Conservation (phyloP, 2,329 filamentous ascomycete species). For the Colletotrichum spaethianum region DNA sequence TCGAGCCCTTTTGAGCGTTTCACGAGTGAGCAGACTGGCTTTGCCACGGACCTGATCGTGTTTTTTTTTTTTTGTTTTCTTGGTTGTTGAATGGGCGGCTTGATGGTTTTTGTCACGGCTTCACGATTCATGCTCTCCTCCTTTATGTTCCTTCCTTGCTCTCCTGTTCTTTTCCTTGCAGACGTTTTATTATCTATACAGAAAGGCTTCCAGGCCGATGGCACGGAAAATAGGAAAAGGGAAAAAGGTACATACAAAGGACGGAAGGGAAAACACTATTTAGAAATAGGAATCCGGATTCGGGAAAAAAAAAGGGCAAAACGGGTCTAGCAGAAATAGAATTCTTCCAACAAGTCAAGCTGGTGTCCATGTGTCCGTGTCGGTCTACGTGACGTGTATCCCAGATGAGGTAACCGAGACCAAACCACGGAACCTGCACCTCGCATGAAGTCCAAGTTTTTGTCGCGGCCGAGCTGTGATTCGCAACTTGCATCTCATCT, state of each 20-base stretch:
- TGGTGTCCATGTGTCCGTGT: neutral
- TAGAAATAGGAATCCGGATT: neutral
- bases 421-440: neutral
- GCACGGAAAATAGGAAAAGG: neutral
- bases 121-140: neutral
- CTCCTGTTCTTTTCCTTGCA: neutral
- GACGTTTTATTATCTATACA: neutral
- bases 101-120: neutral
- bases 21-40: conserved; percentile 5
- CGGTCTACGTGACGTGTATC: neutral
- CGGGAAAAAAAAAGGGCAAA: neutral
- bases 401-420: neutral
- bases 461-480: no score
- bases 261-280: neutral
- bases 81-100: neutral
- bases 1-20: neutral
- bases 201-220: neutral
- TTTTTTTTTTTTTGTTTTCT: neutral
- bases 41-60: neutral
- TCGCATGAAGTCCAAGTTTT: no score
- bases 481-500: neutral
- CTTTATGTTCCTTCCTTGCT: neutral
- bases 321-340: neutral
- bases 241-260: neutral
- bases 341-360: neutral